These are phyloP conservation scores for Senna siamea DNA, from an alignment of 306 rosid genomes.

Conservation along the genomic window DNA sequence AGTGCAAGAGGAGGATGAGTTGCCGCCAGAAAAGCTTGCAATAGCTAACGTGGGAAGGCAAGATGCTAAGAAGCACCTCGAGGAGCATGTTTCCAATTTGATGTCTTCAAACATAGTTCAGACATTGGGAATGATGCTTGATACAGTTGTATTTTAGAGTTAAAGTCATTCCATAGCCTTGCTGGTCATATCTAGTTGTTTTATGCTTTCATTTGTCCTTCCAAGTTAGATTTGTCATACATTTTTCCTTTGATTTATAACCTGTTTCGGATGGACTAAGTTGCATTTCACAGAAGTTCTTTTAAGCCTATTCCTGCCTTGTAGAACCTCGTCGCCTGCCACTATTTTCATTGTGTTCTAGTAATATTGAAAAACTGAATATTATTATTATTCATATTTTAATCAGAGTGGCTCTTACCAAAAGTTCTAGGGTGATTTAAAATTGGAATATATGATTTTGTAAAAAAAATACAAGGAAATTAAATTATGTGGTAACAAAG, in stretches of 20 bases:
- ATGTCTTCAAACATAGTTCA: constrained; percentile 96
- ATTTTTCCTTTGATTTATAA: not conserved
- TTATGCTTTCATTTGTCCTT: not conserved
- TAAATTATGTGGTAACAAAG: no score
- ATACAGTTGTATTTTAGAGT: constrained; percentile 83
- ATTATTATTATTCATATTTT: no score
- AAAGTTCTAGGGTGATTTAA: no score
- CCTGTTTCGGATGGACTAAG: constrained; percentile 3
- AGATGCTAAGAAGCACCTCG: constrained; percentile 96
- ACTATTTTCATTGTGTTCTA: not conserved
- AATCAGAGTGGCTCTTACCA: no score
- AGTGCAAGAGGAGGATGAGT: constrained; percentile 94
- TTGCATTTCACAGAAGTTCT: not conserved
- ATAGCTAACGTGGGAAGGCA: constrained; percentile 76
- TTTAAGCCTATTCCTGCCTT: constrained; percentile 9
- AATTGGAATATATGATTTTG: no score
- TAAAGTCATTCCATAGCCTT: constrained; percentile 1
- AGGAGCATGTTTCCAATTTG: constrained; percentile 90
- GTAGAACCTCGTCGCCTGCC: not conserved
- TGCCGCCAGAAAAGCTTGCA: constrained; percentile 88
- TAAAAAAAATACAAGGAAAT: no score
- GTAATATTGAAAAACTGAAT: no score
- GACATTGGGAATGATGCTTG: constrained; percentile 93
- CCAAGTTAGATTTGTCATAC: not conserved
- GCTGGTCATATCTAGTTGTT: not conserved